phyloP scores from a whole-genome alignment of 2,329 filamentous ascomycete genomes.

The Aspergillus novofumigatus region DNA sequence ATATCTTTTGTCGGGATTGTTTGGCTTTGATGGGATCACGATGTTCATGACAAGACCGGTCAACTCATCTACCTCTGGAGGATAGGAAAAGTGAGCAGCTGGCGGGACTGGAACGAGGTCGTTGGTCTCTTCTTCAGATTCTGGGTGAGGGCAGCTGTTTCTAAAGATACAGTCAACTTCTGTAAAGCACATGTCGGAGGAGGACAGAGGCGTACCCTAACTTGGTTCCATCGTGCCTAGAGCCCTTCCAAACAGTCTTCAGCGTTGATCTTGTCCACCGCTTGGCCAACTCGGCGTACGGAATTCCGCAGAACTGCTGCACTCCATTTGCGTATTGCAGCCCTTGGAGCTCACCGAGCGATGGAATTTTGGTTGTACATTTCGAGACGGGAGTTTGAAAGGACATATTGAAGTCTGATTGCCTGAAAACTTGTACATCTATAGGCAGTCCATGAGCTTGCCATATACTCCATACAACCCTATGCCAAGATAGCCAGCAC shows the following conservation, averaged over 20 bases:
- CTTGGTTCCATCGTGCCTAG: conserved; percentile 21
- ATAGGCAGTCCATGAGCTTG: no score
- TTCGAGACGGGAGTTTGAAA: conserved; percentile 14
- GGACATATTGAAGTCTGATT: conserved; percentile 11
- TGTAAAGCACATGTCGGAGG: background rate
- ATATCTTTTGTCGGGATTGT: background rate
- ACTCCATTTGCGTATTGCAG: conserved; percentile 19
- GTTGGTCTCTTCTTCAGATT: conserved; percentile 16
- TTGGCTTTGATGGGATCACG: conserved; percentile 12
- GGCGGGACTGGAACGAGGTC: conserved; percentile 22
- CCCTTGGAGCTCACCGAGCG: conserved; percentile 19
- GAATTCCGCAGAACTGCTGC: conserved; percentile 24
- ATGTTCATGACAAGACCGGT: conserved; percentile 24
- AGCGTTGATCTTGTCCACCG: conserved; percentile 21
- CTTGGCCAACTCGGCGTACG: conserved; percentile 20
- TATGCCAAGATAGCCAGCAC: no score
- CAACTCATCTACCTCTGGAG: conserved; percentile 14
- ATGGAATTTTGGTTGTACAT: conserved; percentile 13
- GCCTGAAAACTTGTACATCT: no score
- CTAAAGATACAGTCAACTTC: conserved; percentile 3
- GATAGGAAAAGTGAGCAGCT: conserved; percentile 12
- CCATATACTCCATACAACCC: no score
- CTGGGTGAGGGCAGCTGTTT: conserved; percentile 19
- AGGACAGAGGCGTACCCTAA: conserved; percentile 12
- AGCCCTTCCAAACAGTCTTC: conserved; percentile 12